These are phyloP conservation scores for Skeletonema grethae DNA, from an alignment of 108 stramenopile genomes.

Conservation along the genomic window DNA sequence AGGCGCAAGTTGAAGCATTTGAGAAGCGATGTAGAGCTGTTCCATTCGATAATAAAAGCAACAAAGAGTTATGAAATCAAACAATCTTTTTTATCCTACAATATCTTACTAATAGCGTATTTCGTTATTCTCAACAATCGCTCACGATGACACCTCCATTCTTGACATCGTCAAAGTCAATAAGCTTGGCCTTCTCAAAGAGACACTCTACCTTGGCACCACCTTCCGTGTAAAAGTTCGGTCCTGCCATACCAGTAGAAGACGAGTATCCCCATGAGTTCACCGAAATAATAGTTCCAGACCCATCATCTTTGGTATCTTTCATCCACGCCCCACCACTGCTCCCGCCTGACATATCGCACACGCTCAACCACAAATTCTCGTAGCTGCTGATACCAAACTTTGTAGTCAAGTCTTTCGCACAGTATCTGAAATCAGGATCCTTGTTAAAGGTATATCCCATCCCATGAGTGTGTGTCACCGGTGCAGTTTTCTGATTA, in stretches of 20 bases:
- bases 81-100: background rate
- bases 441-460: constrained; percentile 45
- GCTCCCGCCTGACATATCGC: constrained; percentile 41
- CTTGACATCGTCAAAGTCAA: constrained; percentile 5
- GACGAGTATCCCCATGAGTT: constrained; percentile 49
- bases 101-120: background rate
- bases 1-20: constrained; percentile 67
- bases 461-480: constrained; percentile 27
- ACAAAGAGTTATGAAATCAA: background rate
- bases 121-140: constrained; percentile 17
- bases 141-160: constrained; percentile 29
- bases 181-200: constrained; percentile 35
- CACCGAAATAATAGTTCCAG: constrained; percentile 34
- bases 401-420: constrained; percentile 16
- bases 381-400: constrained; percentile 34
- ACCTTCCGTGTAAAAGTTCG: constrained; percentile 21
- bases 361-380: constrained; percentile 36
- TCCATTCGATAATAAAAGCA: constrained; percentile 21
- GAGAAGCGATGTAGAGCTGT: constrained; percentile 55
- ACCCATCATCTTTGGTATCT: constrained; percentile 29
- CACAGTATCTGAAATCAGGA: constrained; percentile 42
- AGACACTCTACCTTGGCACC: constrained; percentile 38
- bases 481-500: background rate
- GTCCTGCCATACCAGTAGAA: constrained; percentile 40
- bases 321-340: constrained; percentile 49